phyloP scores from a whole-genome alignment of 1,284 basidiomycete species.

The Cryptococcus floricola region DNA sequence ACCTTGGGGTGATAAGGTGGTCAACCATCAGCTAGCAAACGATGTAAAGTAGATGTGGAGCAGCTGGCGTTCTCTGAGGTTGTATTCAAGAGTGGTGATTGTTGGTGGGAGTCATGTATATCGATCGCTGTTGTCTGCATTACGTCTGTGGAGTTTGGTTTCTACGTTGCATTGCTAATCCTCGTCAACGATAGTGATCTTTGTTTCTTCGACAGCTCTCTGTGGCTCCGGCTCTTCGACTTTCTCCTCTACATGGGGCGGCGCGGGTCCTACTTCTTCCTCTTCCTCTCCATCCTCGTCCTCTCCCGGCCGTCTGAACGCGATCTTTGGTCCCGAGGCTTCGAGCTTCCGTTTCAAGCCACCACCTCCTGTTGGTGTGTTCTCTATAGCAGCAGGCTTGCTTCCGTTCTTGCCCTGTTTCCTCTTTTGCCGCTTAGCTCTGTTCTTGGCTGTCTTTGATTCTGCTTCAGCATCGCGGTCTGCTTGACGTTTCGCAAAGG shows the following conservation, averaged over 20 bases:
- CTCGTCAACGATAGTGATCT: constrained; percentile 46
- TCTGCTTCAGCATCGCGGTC: constrained; percentile 65
- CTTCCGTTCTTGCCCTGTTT: constrained; percentile 60
- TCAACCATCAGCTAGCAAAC: neutral
- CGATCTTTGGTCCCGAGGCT: constrained; percentile 22
- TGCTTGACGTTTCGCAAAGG: constrained; percentile 64
- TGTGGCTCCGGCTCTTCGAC: constrained; percentile 6
- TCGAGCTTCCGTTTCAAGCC: constrained; percentile 40
- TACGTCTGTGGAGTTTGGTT: too few species aligned
- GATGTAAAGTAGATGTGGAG: neutral
- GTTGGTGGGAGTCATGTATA: too few species aligned
- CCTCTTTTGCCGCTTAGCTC: constrained; percentile 84
- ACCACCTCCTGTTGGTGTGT: constrained; percentile 8
- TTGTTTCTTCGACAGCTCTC: constrained; percentile 21
- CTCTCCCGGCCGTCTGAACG: constrained; percentile 36
- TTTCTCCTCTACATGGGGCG: constrained; percentile 4
- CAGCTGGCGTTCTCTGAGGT: too few species aligned
- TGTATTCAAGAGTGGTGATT: too few species aligned
- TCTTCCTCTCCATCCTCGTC: constrained; percentile 27
- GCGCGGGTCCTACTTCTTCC: constrained; percentile 20
- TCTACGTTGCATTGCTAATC: constrained; percentile 22
- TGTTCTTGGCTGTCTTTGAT: constrained; percentile 86
- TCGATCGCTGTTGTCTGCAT: too few species aligned
- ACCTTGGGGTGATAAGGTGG: neutral
- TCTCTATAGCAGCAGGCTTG: constrained; percentile 9